Evolutionary conservation across 2,329 filamentous ascomycete genomes (phyloP).

Genomic region (Neonectria ditissima): DNA sequence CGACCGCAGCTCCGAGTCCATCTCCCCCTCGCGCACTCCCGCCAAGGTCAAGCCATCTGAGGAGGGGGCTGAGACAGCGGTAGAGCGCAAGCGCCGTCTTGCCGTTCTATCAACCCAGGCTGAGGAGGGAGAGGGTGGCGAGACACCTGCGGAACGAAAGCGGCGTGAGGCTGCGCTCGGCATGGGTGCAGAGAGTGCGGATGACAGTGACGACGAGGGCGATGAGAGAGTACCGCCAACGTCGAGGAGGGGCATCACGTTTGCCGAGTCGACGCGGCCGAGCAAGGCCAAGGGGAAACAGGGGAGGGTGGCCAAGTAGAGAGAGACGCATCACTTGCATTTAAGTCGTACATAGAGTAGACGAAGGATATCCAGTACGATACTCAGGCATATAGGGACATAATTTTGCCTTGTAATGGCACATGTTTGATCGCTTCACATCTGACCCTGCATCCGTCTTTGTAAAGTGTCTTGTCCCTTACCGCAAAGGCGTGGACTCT

Average conservation of each 20-base stretch:
- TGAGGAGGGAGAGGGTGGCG: slow-evolving; percentile 60
- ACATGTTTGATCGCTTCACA: slow-evolving; percentile 7
- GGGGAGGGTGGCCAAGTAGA: slow-evolving; percentile 17
- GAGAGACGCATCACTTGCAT: slow-evolving; percentile 18
- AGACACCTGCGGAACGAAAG: slow-evolving; percentile 80
- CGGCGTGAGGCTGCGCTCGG: slow-evolving; percentile 81
- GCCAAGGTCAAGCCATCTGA: slow-evolving; percentile 36
- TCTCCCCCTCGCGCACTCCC: slow-evolving; percentile 31
- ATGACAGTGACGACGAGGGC: slow-evolving; percentile 68
- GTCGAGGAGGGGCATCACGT: slow-evolving; percentile 68
- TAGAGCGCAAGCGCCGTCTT: slow-evolving; percentile 75
- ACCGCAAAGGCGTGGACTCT: too few relatives aligned
- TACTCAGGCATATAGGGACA: slow-evolving; percentile 16
- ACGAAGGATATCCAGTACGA: slow-evolving; percentile 24
- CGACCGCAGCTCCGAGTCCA: slow-evolving; percentile 31
- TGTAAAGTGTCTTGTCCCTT: neutral
- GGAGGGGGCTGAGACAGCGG: slow-evolving; percentile 71
- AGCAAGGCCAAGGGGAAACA: slow-evolving; percentile 34
- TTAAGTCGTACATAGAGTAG: slow-evolving; percentile 39
- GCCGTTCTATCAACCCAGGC: slow-evolving; percentile 61
- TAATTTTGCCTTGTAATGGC: slow-evolving; percentile 18
- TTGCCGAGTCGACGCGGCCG: slow-evolving; percentile 61
- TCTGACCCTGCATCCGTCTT: too few relatives aligned
- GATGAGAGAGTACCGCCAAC: slow-evolving; percentile 62
- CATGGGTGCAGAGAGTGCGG: slow-evolving; percentile 61